These are phyloP conservation scores for Cutaneotrichosporon sp. DNA, from an alignment of 1,284 basidiomycete genomes.

Conservation along the genomic window DNA sequence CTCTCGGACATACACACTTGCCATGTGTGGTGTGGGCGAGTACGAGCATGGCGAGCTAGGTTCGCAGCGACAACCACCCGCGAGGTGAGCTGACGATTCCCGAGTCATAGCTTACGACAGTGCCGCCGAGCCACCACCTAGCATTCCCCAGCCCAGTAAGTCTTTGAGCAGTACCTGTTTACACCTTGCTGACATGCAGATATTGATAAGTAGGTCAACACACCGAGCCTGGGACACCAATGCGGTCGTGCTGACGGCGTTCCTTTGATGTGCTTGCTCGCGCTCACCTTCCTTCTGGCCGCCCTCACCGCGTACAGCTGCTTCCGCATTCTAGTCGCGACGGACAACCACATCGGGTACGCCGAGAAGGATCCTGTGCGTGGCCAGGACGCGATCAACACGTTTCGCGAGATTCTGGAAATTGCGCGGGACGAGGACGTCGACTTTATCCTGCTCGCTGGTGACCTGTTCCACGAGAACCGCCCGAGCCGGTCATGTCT, in stretches of 20 bases:
- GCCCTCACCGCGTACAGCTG: conserved; percentile 33
- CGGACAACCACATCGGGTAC: conserved; percentile 94
- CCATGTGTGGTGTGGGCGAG: not conserved
- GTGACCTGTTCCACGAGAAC: conserved; percentile 98
- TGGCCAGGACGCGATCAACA: conserved; percentile 90
- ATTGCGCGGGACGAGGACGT: conserved; percentile 84
- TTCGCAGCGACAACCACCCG: not conserved
- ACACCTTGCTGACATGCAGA: not conserved
- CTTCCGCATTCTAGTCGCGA: conserved; percentile 79
- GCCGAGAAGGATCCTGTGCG: conserved; percentile 90
- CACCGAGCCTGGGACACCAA: not conserved
- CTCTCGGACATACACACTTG: too few relatives aligned
- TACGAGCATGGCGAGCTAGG: not conserved
- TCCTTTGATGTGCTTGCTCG: not conserved
- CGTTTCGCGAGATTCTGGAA: conserved; percentile 89
- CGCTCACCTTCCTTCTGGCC: not conserved
- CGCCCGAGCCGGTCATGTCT: conserved; percentile 84
- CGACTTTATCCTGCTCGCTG: conserved; percentile 88
- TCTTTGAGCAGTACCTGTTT: not conserved
- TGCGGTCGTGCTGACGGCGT: not conserved
- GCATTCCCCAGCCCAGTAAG: conserved; percentile 23
- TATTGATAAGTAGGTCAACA: conserved; percentile 2
- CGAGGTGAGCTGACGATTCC: not conserved
- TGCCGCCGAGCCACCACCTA: conserved; percentile 25
- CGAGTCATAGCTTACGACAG: conserved; percentile 9